phyloP scores from a whole-genome alignment of 345 rosid species.

The Rhodamnia argentea region DNA sequence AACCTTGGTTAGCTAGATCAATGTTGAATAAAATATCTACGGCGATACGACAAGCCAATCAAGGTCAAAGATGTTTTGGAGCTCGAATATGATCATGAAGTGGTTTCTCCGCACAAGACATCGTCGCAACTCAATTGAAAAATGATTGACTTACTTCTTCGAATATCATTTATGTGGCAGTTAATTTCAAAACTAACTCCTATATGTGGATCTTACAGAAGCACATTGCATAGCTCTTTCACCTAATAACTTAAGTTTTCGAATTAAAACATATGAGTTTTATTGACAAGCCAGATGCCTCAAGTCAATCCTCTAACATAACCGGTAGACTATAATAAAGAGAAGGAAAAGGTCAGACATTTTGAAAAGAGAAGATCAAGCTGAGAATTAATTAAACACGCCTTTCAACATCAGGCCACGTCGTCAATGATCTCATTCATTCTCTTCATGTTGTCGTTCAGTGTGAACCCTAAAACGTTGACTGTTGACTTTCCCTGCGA shows the following conservation, averaged over 20 bases:
- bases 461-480: background rate
- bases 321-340: too few species aligned
- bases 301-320: too few species aligned
- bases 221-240: background rate
- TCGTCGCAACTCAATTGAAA: background rate
- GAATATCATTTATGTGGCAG: background rate
- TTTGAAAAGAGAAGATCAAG: background rate
- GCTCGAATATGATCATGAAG: background rate
- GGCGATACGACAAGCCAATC: background rate
- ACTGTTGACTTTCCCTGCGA: background rate
- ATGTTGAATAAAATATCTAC: background rate
- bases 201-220: background rate
- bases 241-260: background rate
- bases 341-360: background rate
- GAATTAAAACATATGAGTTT: too few species aligned
- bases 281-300: too few species aligned
- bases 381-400: too few species aligned
- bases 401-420: background rate
- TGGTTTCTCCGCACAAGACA: background rate
- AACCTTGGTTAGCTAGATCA: background rate
- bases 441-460: background rate
- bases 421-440: background rate
- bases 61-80: background rate
- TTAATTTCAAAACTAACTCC: background rate
- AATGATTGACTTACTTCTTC: background rate